Percentiles rank a stretch among this genome's conserved stretches.
These are phyloP conservation scores for Penicillium subrubescens DNA, from an alignment of 495 filamentous ascomycete species.

Conservation along the genomic window DNA sequence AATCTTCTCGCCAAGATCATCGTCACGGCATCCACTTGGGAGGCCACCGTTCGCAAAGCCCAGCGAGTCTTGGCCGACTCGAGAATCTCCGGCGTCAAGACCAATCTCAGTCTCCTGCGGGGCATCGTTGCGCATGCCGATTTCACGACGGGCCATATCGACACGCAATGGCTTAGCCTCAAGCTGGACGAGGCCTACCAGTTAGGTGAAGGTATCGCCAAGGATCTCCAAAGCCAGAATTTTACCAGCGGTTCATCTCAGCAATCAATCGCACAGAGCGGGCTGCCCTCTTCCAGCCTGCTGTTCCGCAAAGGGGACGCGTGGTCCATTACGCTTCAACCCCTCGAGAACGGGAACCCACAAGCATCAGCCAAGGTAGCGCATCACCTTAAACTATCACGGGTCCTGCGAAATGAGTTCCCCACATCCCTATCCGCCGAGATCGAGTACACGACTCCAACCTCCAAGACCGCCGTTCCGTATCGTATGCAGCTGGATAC, in stretches of 20 bases:
- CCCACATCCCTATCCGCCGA: slow-evolving; percentile 56
- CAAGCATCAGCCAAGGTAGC: slow-evolving; percentile 18
- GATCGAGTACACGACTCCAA: slow-evolving; percentile 53
- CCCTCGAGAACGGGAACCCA: slow-evolving; percentile 21
- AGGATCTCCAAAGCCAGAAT: slow-evolving; percentile 8
- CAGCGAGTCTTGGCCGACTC: slow-evolving; percentile 57
- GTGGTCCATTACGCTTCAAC: slow-evolving; percentile 54
- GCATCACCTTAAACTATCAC: slow-evolving; percentile 54
- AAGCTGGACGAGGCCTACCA: slow-evolving; percentile 44
- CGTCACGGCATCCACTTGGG: slow-evolving; percentile 55
- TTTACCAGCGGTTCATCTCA: slow-evolving; percentile 2
- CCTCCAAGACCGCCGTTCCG: slow-evolving; percentile 28
- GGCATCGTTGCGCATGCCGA: slow-evolving; percentile 53
- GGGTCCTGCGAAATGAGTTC: slow-evolving; percentile 60
- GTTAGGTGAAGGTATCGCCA: slow-evolving; percentile 31
- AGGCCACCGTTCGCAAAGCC: slow-evolving; percentile 52
- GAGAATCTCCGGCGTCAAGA: slow-evolving; percentile 54
- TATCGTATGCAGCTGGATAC: slow-evolving; percentile 49
- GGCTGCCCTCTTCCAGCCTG: slow-evolving; percentile 36
- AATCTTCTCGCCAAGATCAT: slow-evolving; percentile 64
- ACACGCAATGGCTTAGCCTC: slow-evolving; percentile 61
- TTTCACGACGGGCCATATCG: slow-evolving; percentile 46
- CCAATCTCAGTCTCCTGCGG: slow-evolving; percentile 55
- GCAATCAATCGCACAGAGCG: slow-evolving; percentile 7
- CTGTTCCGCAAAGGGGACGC: slow-evolving; percentile 59